Conservation (phyloP, 2,329 filamentous ascomycete species). For the Trichoderma hamatum region DNA sequence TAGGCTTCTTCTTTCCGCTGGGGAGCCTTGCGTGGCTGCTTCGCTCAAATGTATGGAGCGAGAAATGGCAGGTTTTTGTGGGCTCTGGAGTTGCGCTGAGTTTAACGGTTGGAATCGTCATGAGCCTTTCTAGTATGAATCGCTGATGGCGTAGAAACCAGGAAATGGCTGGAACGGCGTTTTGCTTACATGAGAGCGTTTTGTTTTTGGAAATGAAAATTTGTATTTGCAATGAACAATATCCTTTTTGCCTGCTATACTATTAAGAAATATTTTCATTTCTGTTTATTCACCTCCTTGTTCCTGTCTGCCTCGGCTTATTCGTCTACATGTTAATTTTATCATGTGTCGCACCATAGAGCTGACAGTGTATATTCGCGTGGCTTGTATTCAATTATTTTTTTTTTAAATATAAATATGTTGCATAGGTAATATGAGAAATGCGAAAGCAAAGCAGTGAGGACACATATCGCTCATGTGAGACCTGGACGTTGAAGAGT, state of each 20-base stretch:
- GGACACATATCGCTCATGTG: neutral
- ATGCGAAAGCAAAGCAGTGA: neutral
- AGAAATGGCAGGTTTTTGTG: constrained; percentile 83
- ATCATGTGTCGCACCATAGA: neutral
- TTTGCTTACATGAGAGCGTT: neutral
- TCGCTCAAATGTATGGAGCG: constrained; percentile 82
- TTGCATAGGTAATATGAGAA: neutral
- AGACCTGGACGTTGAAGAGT: neutral
- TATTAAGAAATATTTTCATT: neutral
- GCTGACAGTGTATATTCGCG: neutral
- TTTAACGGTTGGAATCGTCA: constrained; percentile 72
- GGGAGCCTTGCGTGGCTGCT: constrained; percentile 84
- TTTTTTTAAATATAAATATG: neutral
- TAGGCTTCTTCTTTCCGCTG: constrained; percentile 94
- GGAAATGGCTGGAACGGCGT: neutral
- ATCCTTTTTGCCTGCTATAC: neutral
- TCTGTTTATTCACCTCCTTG: neutral
- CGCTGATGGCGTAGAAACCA: neutral
- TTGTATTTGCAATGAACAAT: neutral
- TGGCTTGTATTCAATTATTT: neutral
- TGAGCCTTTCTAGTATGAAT: constrained; percentile 44
- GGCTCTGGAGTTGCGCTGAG: constrained; percentile 83
- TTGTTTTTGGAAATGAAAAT: neutral
- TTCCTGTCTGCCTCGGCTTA: neutral
- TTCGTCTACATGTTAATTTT: neutral